phyloP scores from a whole-genome alignment of 768 basidiomycete genomes.

The Agrocybe praecox region DNA sequence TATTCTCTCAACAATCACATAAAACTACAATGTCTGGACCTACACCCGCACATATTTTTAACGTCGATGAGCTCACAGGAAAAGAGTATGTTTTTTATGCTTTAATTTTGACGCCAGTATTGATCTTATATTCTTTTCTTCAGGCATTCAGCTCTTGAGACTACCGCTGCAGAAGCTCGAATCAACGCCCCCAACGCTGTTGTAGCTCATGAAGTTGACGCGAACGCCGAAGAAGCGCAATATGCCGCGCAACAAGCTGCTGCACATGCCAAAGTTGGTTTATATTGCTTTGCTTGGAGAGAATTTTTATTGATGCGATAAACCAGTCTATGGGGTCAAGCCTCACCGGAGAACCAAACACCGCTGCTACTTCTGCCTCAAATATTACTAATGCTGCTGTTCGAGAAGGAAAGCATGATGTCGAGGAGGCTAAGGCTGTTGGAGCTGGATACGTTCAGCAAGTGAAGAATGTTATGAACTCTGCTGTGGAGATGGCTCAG shows the following conservation, averaged over 20 bases:
- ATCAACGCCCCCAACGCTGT: conserved; percentile 44
- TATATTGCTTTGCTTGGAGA: neutral
- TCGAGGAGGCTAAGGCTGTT: conserved; percentile 46
- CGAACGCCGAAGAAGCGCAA: conserved; percentile 9
- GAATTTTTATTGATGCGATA: neutral
- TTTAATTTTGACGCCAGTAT: neutral
- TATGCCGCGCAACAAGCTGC: conserved; percentile 51
- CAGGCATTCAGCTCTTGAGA: conserved; percentile 43
- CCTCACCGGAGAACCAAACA: conserved; percentile 33
- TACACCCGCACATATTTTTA: conserved; percentile 33
- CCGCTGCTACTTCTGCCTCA: conserved; percentile 37
- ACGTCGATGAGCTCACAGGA: conserved; percentile 35
- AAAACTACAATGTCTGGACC: conserved; percentile 28
- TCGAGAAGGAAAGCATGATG: conserved; percentile 54
- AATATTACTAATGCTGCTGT: conserved; percentile 52
- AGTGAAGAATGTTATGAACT: conserved; percentile 47
- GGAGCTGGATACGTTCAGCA: conserved; percentile 55
- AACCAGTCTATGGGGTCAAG: conserved; percentile 31
- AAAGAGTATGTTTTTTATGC: conserved; percentile 30
- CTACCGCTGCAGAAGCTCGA: conserved; percentile 57
- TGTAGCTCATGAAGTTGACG: conserved; percentile 30
- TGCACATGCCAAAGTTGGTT: conserved; percentile 49
- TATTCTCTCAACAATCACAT: neutral
- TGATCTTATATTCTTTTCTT: neutral
- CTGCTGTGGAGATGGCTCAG: conserved; percentile 26